Evolutionary conservation across 345 rosid genomes (phyloP).

Genomic region (Erysimum cheiranthoides): DNA sequence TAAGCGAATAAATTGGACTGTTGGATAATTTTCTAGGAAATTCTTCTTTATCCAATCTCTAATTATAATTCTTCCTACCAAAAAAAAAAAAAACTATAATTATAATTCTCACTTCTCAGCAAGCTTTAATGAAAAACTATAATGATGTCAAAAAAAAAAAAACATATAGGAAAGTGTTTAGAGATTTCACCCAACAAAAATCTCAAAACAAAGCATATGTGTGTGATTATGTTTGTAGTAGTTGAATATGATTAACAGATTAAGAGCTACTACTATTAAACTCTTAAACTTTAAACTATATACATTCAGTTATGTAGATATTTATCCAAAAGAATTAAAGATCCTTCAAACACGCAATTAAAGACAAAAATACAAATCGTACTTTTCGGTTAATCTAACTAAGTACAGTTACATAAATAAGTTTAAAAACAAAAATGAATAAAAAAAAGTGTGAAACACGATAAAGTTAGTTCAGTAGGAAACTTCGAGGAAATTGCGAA

Average conservation of each 20-base stretch:
- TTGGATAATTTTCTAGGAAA: neutral
- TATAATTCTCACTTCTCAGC: too few species aligned
- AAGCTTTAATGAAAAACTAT: neutral
- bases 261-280: too few species aligned
- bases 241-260: too few species aligned
- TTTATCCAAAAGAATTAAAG: neutral
- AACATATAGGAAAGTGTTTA: too few species aligned
- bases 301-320: neutral
- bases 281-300: neutral
- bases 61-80: too few species aligned
- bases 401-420: constrained; percentile 7
- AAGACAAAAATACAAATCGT: neutral
- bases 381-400: neutral
- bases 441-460: constrained; percentile 13
- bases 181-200: neutral
- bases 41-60: neutral
- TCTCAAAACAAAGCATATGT: neutral
- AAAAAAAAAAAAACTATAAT: too few species aligned
- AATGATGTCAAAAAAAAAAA: too few species aligned
- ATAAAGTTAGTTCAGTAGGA: constrained; percentile 45
- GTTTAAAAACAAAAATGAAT: neutral
- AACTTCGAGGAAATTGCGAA: constrained; percentile 81
- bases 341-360: constrained; percentile 27
- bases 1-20: neutral
- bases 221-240: too few species aligned